phyloP scores from a whole-genome alignment of 208 protist genomes.

The Herpetomonas muscarum region DNA sequence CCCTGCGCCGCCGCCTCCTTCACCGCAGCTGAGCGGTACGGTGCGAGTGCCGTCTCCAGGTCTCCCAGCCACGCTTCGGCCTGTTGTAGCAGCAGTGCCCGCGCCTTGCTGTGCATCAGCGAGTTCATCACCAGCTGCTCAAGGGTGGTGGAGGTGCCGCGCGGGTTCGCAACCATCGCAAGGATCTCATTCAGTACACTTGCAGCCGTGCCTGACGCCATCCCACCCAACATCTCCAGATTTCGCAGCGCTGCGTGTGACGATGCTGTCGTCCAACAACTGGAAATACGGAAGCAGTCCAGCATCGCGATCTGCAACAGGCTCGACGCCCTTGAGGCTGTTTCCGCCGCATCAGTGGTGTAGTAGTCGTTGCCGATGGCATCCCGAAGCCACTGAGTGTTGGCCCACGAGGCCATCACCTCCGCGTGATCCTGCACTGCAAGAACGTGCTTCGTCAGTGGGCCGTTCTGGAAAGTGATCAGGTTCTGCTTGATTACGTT shows the following conservation, averaged over 20 bases:
- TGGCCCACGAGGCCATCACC: neutral
- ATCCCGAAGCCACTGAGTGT: neutral
- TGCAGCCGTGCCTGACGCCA: neutral
- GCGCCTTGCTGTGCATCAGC: neutral
- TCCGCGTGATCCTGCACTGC: neutral
- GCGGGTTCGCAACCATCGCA: neutral
- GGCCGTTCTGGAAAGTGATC: neutral
- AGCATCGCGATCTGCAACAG: neutral
- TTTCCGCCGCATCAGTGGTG: neutral
- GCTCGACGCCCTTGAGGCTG: neutral
- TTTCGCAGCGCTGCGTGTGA: neutral
- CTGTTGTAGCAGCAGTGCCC: neutral
- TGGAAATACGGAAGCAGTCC: neutral
- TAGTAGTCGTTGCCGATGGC: neutral
- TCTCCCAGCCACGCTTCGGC: neutral
- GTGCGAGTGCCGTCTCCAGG: neutral
- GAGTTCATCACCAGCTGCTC: neutral
- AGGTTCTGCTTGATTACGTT: neutral
- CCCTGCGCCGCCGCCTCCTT: neutral
- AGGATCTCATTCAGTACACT: neutral
- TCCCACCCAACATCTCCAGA: neutral
- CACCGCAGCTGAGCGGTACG: neutral
- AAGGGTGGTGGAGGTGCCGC: neutral
- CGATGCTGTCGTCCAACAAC: neutral
- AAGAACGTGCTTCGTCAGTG: neutral